These are phyloP conservation scores for Anisodus tanguticus DNA, from an alignment of 257 asterid species.

Conservation along the genomic window DNA sequence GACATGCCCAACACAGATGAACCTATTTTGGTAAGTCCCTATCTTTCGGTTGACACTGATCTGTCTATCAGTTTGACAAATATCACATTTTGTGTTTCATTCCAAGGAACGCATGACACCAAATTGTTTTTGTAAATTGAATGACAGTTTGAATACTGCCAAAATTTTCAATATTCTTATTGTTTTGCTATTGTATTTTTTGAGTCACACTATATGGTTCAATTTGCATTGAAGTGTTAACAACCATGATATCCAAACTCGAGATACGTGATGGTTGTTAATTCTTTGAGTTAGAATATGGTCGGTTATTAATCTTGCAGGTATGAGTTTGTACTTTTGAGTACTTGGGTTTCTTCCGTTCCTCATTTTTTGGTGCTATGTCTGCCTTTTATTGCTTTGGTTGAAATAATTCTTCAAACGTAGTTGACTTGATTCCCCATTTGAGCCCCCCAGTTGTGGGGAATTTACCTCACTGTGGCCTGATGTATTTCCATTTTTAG, in stretches of 20 bases:
- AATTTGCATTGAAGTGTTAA: conserved; percentile 9
- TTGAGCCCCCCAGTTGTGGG: background rate
- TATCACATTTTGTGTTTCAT: conserved; percentile 29
- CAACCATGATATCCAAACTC: background rate
- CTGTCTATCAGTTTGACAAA: conserved; percentile 1
- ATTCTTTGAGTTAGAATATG: conserved; percentile 9
- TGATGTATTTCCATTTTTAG: conserved; percentile 14
- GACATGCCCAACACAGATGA: conserved; percentile 41
- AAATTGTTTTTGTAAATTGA: conserved; percentile 6
- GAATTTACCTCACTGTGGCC: conserved; percentile 12
- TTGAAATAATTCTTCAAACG: conserved; percentile 3
- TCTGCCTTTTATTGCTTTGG: conserved; percentile 18
- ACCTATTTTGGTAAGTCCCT: conserved; percentile 47
- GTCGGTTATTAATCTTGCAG: background rate
- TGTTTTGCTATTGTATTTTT: background rate
- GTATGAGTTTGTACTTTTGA: background rate
- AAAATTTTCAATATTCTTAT: background rate
- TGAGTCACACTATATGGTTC: background rate
- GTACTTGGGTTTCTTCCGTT: background rate
- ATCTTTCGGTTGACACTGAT: conserved; percentile 8
- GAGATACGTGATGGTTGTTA: background rate
- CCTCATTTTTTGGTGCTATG: conserved; percentile 25
- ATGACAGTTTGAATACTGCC: background rate
- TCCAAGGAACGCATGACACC: conserved; percentile 1
- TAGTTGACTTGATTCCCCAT: conserved; percentile 4